Percentiles rank a stretch among this genome's conserved stretches.
Evolutionary conservation across 441 rosid genomes (phyloP).

Genomic region (Erodium chrysanthum): DNA sequence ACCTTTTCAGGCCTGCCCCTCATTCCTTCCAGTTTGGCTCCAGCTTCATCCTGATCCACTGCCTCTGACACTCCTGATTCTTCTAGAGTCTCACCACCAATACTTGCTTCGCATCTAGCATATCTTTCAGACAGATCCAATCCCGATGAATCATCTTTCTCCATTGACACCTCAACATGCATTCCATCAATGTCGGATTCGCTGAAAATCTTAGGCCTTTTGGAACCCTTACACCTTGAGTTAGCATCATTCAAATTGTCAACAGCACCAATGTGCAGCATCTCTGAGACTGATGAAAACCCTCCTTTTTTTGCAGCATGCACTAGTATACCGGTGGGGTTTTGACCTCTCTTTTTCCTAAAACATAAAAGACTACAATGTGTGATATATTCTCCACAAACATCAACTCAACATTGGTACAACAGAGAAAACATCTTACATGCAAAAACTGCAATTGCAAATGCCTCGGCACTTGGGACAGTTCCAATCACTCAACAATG

Average conservation of each 20-base stretch:
- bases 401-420: background rate
- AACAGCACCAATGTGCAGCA: conserved; percentile 41
- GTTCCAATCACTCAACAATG: conserved; percentile 39
- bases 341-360: conserved; percentile 70
- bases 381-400: background rate
- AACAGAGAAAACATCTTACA: conserved; percentile 28
- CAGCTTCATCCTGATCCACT: conserved; percentile 15
- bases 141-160: background rate
- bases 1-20: conserved; percentile 14
- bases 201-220: conserved; percentile 18
- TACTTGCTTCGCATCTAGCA: background rate
- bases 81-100: background rate
- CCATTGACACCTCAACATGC: background rate
- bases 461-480: conserved; percentile 82
- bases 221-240: conserved; percentile 14
- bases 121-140: background rate
- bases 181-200: conserved; percentile 15
- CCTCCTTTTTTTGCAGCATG: conserved; percentile 59
- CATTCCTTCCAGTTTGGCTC: conserved; percentile 18
- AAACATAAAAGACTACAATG: background rate
- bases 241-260: conserved; percentile 28
- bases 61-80: conserved; percentile 13
- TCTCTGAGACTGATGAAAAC: conserved; percentile 57
- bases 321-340: conserved; percentile 60
- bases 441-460: conserved; percentile 83